Base-by-base conservation (phyloP, 2,329 filamentous ascomycete species). In the Botrytis aclada region DNA sequence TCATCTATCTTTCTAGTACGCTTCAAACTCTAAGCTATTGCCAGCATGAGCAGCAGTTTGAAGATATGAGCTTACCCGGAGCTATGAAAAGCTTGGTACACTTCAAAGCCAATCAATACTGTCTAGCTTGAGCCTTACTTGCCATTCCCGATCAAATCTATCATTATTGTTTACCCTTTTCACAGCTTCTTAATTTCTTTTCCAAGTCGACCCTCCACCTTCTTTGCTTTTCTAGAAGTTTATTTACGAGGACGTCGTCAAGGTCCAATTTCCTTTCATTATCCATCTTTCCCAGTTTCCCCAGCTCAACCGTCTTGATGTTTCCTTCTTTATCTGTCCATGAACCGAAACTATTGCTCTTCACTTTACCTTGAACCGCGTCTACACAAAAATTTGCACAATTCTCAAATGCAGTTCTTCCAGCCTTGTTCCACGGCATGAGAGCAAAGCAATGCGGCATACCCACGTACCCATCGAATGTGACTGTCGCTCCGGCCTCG, bases 371-470 rank as follows among this genome's bases (percentile, higher is more conserved):
- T 22, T 29, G 29, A n/a, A 58, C 70, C 32, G 61, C 70, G 7
- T 41, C 45, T 34, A 32, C 54, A n/a, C 61, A 71, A 32, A 71
- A 71, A 12, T 16, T 20, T 34, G 70, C 34, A n/a, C 70, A 71
- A 29, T 71, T 71, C 5, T 14, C 22, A 43, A 71, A 71, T 10
- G 70, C 70, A n/a, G n/a, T 58, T 66, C 70, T 65, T 32, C 70
- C 70, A 34, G n/a, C 60, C 25, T 56, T 22, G 14, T 71, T 71
- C 70, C 70, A 71, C 1, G 70, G 61, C 70, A 93, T 75, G 75
- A 89, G 78, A 0, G 86, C 88, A 79, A 93, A 95, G 77, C 88
- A 89, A 82, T 95, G 93, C 71, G 93, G 92, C 93, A 95, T 95
- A 4, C 89, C 91, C 80, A 94, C 90, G 80, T 90, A 96, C 82